A percentile compares a stretch with the other conserved stretches of the same genome.
Evolutionary conservation across 2,329 filamentous ascomycete species (phyloP).

Genomic region (Sphaerostilbella broomeana): DNA sequence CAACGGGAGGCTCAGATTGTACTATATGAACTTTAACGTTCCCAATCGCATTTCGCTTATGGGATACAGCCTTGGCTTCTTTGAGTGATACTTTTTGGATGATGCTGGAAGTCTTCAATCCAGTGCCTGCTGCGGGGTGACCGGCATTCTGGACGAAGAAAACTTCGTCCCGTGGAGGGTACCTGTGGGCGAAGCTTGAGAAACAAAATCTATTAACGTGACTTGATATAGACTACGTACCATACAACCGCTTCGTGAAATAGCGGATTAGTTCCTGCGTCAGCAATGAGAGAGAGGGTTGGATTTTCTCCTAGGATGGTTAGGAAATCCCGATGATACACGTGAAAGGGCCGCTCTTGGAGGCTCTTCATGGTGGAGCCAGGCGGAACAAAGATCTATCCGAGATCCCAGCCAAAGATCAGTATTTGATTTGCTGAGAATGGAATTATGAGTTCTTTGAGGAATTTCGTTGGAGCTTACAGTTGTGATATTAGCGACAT

Average conservation of each 20-base stretch:
- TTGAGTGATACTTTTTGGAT: slow-evolving; percentile 41
- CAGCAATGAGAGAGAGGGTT: slow-evolving; percentile 41
- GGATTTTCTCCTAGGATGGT: slow-evolving; percentile 40
- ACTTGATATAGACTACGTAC: slow-evolving; percentile 19
- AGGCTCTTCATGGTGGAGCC: slow-evolving; percentile 34
- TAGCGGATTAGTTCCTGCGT: slow-evolving; percentile 34
- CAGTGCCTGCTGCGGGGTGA: slow-evolving; percentile 36
- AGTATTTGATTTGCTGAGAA: too few relatives aligned
- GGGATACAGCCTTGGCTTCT: slow-evolving; percentile 35
- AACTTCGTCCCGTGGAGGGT: slow-evolving; percentile 38
- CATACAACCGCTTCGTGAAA: slow-evolving; percentile 49
- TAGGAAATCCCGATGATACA: slow-evolving; percentile 43
- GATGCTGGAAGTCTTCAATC: slow-evolving; percentile 40
- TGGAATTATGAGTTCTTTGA: too few relatives aligned
- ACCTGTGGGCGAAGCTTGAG: slow-evolving; percentile 3
- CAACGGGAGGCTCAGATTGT: slow-evolving; percentile 34
- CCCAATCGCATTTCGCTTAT: slow-evolving; percentile 30
- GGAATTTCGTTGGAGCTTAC: slow-evolving; percentile 5
- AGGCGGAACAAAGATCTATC: slow-evolving; percentile 30
- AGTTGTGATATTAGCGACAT: slow-evolving; percentile 7
- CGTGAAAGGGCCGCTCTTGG: slow-evolving; percentile 31
- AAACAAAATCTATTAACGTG: background rate
- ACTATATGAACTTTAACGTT: slow-evolving; percentile 38
- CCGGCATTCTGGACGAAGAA: slow-evolving; percentile 48
- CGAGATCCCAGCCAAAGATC: background rate